Base-by-base conservation (phyloP, 192 early-diverging fungal species). In the Coemansia nantahalensis region DNA sequence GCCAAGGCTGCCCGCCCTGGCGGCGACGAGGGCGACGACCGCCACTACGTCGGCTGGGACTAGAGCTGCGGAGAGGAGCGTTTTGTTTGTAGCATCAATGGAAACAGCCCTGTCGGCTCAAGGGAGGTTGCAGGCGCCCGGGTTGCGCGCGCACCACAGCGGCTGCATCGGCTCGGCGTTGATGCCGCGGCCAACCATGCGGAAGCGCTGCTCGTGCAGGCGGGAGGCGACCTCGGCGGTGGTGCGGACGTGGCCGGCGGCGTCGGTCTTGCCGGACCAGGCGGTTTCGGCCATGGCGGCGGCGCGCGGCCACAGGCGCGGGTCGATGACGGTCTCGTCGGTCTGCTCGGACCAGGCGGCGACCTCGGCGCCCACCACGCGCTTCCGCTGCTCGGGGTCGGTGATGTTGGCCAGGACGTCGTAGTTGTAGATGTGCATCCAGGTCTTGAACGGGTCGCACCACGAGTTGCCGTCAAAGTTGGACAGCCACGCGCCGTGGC, bases 371-470 rank as follows among this genome's bases (percentile, higher is more conserved):
- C 87, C 87, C 16, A 90, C 39, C 15, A 90, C 76, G 17, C 79
- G 76, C 28, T 79, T 62, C 35, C 65, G 61, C 42, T 89, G 77
- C 3, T 59, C 54, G 7, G 74, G 35, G 3, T 65, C 67, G 15
- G 70, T 78, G 67, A 86, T 62, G 21, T 79, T 80, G 41, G 79
- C 70, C 4, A 72, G 75, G 32, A 82, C 70, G 32, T 86, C 83
- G 48, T 79, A 87, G 40, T 65, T 56, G 55, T 90, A 86, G 19
- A 86, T 79, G 37, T 82, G 80, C 70, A 86, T 82, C 88, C 86
- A 87, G 31, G 81, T 65, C 74, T 85, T 85, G 78, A 80, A 87
- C 21, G 88, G 85, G 36, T 69, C 75, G 57, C 87, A 89, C 86
- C 87, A 89, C 32, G 84, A 86, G 45, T 80, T 79, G 41, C 83